Evolutionary conservation across 2,329 filamentous ascomycete species (phyloP), one percentile per base, ranked within the genome.

Genomic region (Ophiostoma ulmi): DNA sequence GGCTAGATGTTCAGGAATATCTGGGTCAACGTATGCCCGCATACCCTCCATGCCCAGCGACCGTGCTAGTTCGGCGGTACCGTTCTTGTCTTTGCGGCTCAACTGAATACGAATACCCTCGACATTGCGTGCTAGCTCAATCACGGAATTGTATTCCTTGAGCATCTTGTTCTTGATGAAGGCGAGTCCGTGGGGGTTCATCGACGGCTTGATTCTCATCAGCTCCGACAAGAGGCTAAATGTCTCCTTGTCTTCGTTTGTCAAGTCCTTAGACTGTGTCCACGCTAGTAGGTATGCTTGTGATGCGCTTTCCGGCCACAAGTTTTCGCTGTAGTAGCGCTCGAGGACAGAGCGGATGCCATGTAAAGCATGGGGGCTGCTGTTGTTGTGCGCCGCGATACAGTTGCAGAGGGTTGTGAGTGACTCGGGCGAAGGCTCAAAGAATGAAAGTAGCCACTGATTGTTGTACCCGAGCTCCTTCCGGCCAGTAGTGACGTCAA

Each of bases 31-130:
- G 8, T 68, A 70, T 11, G 71, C 64, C 8, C 69, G 69, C 14
- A 64, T 69, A 41, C 72, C 72, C 36, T 74, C 69, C 61, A 76
- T 73, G 14, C 73, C 74, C 1, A 75, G 13, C 68, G 70, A 11
- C 48, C 44, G 35, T 69, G 61, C 39, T 75, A 71, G 26, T 1
- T 61, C 48, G 1, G 67, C 58, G 7, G 74, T 73, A 4, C 69
- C 61, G 22, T 35, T 31, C 2, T 38, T 11, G 52, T 75, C 69
- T 39, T 72, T 63, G n/a, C 44, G 69, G 26, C 68, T 69, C 20
- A 76, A 71, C 61, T 69, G 69, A 31, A 70, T 20, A n/a, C 73
- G 72, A 38, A 73, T 58, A 0, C 68, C 52, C 64, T 76, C 73
- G 6, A 75, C 69, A 13, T 71, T 55, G 6, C 67, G 69, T 4